phyloP scores from a whole-genome alignment of 306 rosid genomes.

The Rosa persica region DNA sequence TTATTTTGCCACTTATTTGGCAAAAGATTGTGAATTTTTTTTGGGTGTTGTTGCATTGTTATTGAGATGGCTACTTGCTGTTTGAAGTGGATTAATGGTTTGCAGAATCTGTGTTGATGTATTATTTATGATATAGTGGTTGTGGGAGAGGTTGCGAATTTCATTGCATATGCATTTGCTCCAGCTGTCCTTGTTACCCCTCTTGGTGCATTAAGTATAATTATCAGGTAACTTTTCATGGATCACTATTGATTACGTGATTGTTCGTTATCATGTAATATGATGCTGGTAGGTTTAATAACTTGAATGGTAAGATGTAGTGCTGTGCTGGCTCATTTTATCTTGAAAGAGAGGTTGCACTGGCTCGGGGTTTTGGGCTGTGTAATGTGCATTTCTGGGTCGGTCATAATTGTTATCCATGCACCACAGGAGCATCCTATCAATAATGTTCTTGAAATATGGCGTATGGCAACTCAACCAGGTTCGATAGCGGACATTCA shows the following conservation, averaged over 20 bases:
- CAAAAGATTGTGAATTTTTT: not conserved
- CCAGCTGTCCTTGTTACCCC: conserved; percentile 93
- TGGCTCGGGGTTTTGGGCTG: conserved; percentile 78
- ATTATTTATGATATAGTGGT: conserved; percentile 65
- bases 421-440: conserved; percentile 77
- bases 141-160: conserved; percentile 84
- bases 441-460: conserved; percentile 66
- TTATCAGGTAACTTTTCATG: conserved; percentile 57
- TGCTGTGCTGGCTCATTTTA: conserved; percentile 81
- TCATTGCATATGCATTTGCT: conserved; percentile 86
- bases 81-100: conserved; percentile 38
- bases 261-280: conserved; percentile 16
- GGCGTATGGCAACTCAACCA: conserved; percentile 87
- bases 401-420: conserved; percentile 64
- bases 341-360: conserved; percentile 74
- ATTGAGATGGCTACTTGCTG: no score
- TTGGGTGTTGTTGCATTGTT: conserved; percentile 16
- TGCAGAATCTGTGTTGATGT: conserved; percentile 41
- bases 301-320: conserved; percentile 39
- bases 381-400: conserved; percentile 79
- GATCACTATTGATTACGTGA: conserved; percentile 16
- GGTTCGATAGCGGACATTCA: conserved; percentile 37
- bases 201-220: conserved; percentile 89
- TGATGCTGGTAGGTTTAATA: conserved; percentile 12
- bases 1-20: not conserved